Base-by-base conservation (phyloP, 495 filamentous ascomycete genomes). In the Trichoderma virens region DNA sequence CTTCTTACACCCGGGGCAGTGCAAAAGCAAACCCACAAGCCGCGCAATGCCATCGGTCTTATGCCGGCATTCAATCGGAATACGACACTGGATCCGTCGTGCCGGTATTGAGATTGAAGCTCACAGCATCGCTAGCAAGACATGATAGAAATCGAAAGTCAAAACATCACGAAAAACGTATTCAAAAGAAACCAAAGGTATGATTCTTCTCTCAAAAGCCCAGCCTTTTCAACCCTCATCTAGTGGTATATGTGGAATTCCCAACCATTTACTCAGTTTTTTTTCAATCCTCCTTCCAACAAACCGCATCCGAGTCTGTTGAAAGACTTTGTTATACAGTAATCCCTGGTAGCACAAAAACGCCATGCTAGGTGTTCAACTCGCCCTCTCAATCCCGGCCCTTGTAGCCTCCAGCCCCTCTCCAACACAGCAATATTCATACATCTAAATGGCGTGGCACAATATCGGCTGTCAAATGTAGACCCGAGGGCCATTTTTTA, bases 401-500 rank as follows among this genome's bases (percentile, higher is more conserved):
- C 51, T n/a, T 16, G 14, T 11, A 7, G 28, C 51, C 25, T 6
- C 47, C 23, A 2, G 8, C 47, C 9, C 47, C 27, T 18, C 23
- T 30, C 51, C 2, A 30, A 62, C 34, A 45, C 11, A 16, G 5
- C 43, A 47, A 25, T 43, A 23, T 18, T 23, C 7, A n/a, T 41
- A 61, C 59, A 30, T 28, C 6, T 59, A 20, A 27, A 59, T 11
- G n/a, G n/a, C n/a, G n/a, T n/a, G n/a, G n/a, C n/a, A n/a, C n/a
- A n/a, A 51, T 20, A 27, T 8, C 25, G 51, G 51, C 51, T 28
- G 23, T 23, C 31, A 61, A 38, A 38, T 41, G 5, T 61, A 61
- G 31, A 23, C n/a, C 23, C 60, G 18, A 30, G 47, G 11, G 16
- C n/a, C 23, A 30, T 27, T 35, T 0, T 5, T 76, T 67, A 80